Evolutionary conservation across 305 asterid species (phyloP), one percentile per base, ranked within the genome.

Genomic region (Euphrasia arctica): DNA sequence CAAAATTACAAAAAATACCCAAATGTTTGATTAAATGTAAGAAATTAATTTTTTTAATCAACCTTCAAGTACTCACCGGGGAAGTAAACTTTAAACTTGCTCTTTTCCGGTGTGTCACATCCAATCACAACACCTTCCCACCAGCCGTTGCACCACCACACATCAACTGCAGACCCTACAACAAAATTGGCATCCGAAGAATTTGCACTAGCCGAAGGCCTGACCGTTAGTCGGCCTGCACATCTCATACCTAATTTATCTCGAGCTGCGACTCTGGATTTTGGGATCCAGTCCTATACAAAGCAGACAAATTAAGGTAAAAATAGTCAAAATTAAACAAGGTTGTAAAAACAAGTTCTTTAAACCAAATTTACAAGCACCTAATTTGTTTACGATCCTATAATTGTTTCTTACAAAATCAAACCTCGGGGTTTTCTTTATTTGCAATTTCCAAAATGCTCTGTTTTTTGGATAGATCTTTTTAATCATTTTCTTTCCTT

Each of bases 51-150:
- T n/a, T n/a, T n/a, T n/a, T n/a, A n/a, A n/a, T n/a, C n/a, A n/a
- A n/a, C n/a, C n/a, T n/a, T n/a, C 63, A 18, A 5, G 65, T 25
- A 52, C 69, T 15, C 66, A 85, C 95, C 90, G 0, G 95, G 83
- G 58, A 81, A 74, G 76, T 76, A 88, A 42, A 88, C 78, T 54
- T 73, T 78, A 32, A 81, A 64, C 34, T 58, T 62, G 31, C 66
- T 72, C 28, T 58, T 14, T 22, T 70, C 47, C 14, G 68, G 58
- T 14, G 70, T 56, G 72, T 65, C 74, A 62, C 41, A 12, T 51
- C 85, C 82, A 13, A 74, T 47, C 18, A 88, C 72, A 25, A 83
- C 72, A 27, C 84, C 87, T 80, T 88, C 96, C 88, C 96, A 85
- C 96, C 96, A 85, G 62, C 89, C 85, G 25, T 79, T 69, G 7